phyloP scores from a whole-genome alignment of 2,329 filamentous ascomycete genomes.

The Cladorrhinum sp. region DNA sequence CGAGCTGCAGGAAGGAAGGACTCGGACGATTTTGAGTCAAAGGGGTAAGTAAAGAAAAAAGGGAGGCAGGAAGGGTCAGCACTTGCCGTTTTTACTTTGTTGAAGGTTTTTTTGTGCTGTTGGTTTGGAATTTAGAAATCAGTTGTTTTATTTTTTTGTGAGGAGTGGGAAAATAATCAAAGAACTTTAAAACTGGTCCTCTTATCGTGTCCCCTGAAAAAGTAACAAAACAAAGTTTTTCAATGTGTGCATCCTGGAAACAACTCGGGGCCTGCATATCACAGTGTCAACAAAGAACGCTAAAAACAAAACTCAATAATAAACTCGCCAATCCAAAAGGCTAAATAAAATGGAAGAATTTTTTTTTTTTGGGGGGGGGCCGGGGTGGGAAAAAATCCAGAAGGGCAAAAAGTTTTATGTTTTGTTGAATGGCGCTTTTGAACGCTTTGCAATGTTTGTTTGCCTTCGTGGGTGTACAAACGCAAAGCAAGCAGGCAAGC shows the following conservation, averaged over 20 bases:
- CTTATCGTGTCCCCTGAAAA: background rate
- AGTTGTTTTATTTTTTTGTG: background rate
- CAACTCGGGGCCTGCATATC: background rate
- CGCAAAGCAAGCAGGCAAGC: too few relatives aligned
- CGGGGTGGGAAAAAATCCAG: too few relatives aligned
- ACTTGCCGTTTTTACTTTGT: background rate
- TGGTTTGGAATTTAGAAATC: background rate
- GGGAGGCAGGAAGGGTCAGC: conserved; percentile 1
- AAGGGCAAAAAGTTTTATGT: too few relatives aligned
- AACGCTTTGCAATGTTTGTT: too few relatives aligned
- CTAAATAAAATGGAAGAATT: background rate
- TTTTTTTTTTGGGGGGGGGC: too few relatives aligned
- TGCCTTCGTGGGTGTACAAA: too few relatives aligned
- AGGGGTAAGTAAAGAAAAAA: background rate
- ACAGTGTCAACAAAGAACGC: background rate
- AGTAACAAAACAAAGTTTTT: background rate
- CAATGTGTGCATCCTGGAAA: background rate
- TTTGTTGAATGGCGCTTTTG: too few relatives aligned
- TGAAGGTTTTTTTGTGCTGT: background rate
- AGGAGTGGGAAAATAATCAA: background rate
- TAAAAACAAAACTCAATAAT: background rate
- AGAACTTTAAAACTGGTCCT: too few relatives aligned
- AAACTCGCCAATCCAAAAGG: background rate
- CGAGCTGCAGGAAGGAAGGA: background rate
- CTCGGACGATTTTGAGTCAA: background rate